Percentiles rank a stretch among this genome's conserved stretches.
These are phyloP conservation scores for Pseudogymnoascus sp. DNA, from an alignment of 2,329 filamentous ascomycete species.

Conservation along the genomic window DNA sequence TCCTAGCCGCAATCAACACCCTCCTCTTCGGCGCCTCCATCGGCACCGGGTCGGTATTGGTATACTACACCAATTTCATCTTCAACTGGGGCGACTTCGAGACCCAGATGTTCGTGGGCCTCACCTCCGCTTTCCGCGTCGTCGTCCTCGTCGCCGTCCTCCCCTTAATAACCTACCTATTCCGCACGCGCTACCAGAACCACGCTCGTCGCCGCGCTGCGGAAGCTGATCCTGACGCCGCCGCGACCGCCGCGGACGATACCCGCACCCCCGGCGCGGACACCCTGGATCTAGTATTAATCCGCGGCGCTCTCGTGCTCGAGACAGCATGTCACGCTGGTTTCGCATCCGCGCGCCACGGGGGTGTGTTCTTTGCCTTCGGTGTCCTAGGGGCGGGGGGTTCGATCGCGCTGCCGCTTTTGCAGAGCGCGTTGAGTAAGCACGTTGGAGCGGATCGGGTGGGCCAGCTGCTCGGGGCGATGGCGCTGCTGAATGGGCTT, in stretches of 20 bases:
- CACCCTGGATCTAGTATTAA: constrained; percentile 64
- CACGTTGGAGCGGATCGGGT: constrained; percentile 77
- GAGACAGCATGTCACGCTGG: constrained; percentile 70
- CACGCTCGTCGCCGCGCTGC: constrained; percentile 48
- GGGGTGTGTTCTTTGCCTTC: constrained; percentile 57
- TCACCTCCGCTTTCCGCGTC: constrained; percentile 69
- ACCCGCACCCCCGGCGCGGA: constrained; percentile 52
- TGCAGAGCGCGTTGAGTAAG: constrained; percentile 80
- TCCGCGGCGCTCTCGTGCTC: constrained; percentile 65
- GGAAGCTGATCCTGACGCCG: constrained; percentile 62
- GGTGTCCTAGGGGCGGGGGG: constrained; percentile 70
- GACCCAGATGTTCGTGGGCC: constrained; percentile 69
- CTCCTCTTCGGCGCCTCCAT: constrained; percentile 74
- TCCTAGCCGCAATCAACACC: constrained; percentile 72
- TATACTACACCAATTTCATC: constrained; percentile 72
- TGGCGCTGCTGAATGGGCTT: constrained; percentile 75
- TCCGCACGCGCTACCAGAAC: constrained; percentile 41
- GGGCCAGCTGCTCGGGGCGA: constrained; percentile 81
- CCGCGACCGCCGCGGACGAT: constrained; percentile 27
- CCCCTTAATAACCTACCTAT: constrained; percentile 66
- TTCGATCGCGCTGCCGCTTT: constrained; percentile 74
- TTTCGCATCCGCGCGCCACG: constrained; percentile 57
- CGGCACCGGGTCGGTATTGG: constrained; percentile 69
- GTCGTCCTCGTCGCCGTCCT: constrained; percentile 65
- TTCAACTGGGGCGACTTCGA: constrained; percentile 80